These are phyloP conservation scores for Triticum turgidum DNA, from an alignment of 176 grass and related monocot species.

Conservation along the genomic window DNA sequence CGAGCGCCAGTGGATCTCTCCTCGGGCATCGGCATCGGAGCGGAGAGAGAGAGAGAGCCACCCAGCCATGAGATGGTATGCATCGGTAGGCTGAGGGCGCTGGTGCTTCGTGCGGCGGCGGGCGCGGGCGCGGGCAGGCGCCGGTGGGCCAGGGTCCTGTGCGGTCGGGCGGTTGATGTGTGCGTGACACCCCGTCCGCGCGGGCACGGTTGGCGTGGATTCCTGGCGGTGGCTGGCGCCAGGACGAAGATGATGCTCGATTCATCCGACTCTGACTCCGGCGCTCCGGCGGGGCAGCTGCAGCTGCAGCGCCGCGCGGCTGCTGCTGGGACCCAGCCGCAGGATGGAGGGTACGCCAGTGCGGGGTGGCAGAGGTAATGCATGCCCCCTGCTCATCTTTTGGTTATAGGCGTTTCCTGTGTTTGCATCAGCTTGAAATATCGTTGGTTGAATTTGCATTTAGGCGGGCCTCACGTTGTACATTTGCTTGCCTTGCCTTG, in stretches of 20 bases:
- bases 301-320: conserved; percentile 46
- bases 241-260: conserved; percentile 74
- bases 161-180: conserved; percentile 56
- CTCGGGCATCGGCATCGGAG: conserved; percentile 17
- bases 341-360: conserved; percentile 49
- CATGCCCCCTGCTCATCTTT: neutral
- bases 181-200: conserved; percentile 36
- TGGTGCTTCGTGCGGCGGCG: conserved; percentile 55
- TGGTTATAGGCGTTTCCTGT: neutral
- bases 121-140: conserved; percentile 43
- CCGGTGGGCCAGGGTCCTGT: conserved; percentile 44
- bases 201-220: conserved; percentile 45
- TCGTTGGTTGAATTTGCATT: neutral
- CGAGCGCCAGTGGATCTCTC: conserved; percentile 40
- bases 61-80: conserved; percentile 81
- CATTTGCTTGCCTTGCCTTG: neutral
- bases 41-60: conserved; percentile 15
- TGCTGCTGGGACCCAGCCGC: conserved; percentile 19
- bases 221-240: conserved; percentile 37
- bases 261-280: conserved; percentile 12
- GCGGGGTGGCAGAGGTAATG: conserved; percentile 61
- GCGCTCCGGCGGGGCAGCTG: conserved; percentile 25
- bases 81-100: conserved; percentile 78
- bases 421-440: neutral
- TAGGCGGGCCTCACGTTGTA: neutral